phyloP scores from a whole-genome alignment of 495 filamentous ascomycete species.

The Aspergillus funiculosus region DNA sequence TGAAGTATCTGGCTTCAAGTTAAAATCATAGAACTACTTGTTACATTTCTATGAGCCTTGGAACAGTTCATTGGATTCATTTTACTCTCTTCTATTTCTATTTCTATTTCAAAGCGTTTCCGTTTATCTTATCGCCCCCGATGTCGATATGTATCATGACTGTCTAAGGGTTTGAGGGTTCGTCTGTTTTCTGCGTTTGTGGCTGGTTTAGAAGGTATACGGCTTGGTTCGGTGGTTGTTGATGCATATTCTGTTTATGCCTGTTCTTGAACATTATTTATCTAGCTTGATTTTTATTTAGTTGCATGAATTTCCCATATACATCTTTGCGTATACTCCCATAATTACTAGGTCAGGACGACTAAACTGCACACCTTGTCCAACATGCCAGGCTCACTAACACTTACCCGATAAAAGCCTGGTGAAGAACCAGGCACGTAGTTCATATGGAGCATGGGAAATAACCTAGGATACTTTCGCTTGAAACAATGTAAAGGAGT shows the following conservation, averaged over 20 bases:
- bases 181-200: background rate
- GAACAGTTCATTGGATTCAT: background rate
- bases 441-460: too few species aligned
- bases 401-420: too few species aligned
- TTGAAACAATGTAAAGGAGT: too few species aligned
- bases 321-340: too few species aligned
- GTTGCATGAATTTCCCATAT: too few species aligned
- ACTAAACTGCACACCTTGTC: too few species aligned
- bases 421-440: too few species aligned
- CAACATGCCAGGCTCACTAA: too few species aligned
- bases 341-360: too few species aligned
- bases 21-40: constrained; percentile 20
- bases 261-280: constrained; percentile 7
- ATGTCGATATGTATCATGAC: constrained; percentile 5
- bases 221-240: constrained; percentile 8
- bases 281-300: constrained; percentile 2
- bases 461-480: too few species aligned
- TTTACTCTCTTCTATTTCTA: constrained; percentile 8
- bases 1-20: constrained; percentile 59
- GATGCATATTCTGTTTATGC: constrained; percentile 9
- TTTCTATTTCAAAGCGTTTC: constrained; percentile 14
- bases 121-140: constrained; percentile 7
- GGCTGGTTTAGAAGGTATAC: constrained; percentile 14
- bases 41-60: background rate
- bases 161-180: background rate